Evolutionary conservation across 371 early-diverging fungal genomes (phyloP).

Genomic region (Mucor irregularis): DNA sequence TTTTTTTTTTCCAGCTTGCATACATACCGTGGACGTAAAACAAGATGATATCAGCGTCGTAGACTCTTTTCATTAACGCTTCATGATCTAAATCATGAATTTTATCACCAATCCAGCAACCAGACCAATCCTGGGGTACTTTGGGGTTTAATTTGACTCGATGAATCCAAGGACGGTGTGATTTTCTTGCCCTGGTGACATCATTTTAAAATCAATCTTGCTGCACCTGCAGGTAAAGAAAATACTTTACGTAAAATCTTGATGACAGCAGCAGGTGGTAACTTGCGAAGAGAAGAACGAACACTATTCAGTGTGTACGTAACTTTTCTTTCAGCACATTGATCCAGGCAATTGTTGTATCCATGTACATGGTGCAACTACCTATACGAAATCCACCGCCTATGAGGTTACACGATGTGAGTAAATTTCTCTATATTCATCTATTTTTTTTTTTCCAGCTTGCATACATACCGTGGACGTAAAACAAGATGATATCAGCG

Average conservation of each 20-base stretch:
- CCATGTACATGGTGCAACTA: conserved; percentile 53
- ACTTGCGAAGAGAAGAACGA: conserved; percentile 30
- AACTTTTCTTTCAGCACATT: conserved; percentile 38
- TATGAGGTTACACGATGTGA: conserved; percentile 10
- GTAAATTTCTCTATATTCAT: no score
- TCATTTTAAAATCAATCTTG: conserved; percentile 47
- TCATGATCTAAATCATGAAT: conserved; percentile 24
- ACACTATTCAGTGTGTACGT: conserved; percentile 42
- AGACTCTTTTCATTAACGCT: conserved; percentile 27
- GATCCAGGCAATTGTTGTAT: conserved; percentile 44
- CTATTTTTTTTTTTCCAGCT: no score
- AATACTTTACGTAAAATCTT: conserved; percentile 41
- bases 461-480: conserved; percentile 53
- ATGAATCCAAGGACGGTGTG: conserved; percentile 42
- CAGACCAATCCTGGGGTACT: conserved; percentile 43
- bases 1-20: no score
- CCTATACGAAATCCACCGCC: conserved; percentile 55
- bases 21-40: conserved; percentile 53
- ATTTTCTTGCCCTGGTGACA: conserved; percentile 39
- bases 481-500: conserved; percentile 47
- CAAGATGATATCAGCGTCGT: conserved; percentile 42
- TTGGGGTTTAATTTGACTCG: conserved; percentile 18
- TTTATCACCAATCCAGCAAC: conserved; percentile 53
- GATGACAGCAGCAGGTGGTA: conserved; percentile 43
- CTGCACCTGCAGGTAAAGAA: conserved; percentile 48